Base-by-base conservation (phyloP, 106 monocot species). In the Apostasia ramifera region DNA sequence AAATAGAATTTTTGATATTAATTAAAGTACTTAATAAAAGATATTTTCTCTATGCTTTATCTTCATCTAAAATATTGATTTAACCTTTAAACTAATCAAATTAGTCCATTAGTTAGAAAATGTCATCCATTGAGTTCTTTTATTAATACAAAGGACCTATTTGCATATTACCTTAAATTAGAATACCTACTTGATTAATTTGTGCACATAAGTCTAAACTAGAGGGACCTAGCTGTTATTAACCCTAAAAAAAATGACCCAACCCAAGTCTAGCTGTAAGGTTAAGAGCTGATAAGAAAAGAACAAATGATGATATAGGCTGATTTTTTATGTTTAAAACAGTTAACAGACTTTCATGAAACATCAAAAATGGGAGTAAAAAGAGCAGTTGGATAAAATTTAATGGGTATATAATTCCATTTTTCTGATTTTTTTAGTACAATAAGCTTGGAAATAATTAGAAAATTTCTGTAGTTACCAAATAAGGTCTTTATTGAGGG, bases 401-500 rank as follows among this genome's bases (percentile, higher is more conserved):
- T 13, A 14, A 57, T 13, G 3, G 57, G 26, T 26, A 26, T 26
- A 26, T 26, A 26, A 26, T 26, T 26, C 26, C 26, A 26, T 26
- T 26, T 26, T 26, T 26, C 0, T 26, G 26, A 26, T 26, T 26
- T 26, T 26, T 26, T 26, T 12, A 57, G 57, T 3, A 57, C 12
- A 57, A 57, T 47, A 40, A 77, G 56, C 44, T 73, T 55, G 51
- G 56, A 50, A 26, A 70, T 6, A 44, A 40, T 56, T 57, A 9
- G 12, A 57, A 3, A 6, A 10, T 10, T 52, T 4, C 52, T 52
- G 4, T 6, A 14, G 57, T 77, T 76, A 89, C 89, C 89, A 73
- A 89, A 89, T n/a, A 89, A 69, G 46, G 85, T 66, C 67, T 85
- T 89, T 72, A 89, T 83, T n/a, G 89, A 85, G 41, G 89, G 89